Base-by-base conservation (phyloP, 805 yeast species). In the Pichia phayaonensis region DNA sequence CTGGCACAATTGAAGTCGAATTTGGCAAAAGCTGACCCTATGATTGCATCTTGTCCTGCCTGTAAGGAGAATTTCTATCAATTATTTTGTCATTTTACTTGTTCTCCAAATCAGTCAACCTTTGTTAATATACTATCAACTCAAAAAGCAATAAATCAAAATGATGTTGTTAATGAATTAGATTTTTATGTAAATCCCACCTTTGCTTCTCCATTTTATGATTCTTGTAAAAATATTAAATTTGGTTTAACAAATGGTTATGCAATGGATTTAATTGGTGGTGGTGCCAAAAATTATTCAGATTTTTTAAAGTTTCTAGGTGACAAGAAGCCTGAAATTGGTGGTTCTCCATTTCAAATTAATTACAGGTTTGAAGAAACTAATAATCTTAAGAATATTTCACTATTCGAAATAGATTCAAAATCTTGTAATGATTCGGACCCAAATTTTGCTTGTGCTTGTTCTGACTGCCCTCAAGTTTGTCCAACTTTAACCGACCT, bases 191-290 rank as follows among this genome's bases (percentile, higher is more conserved):
- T 88, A 6, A 79, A 78, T 51, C 79, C 86, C 4, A 72, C 77
- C 1, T 79, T 80, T 72, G 96, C 96, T 0, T 59, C 72, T 0
- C 71, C 60, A 1, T 80, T 92, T 59, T 92, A 72, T 62, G 85
- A 90, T 50, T 87, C 96, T 1, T 92, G 99, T 70, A 86, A 86
- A 58, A 81, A 83, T 55, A 84, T 92, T 63, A 90, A 92, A 68
- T 90, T 94, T 65, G 81, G 92, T 4, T 96, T 97, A 8, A 90
- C 97, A 2, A 92, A 90, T 66, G 97, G 97, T 2, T 87, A 77
- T 60, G 98, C 97, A 11, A 90, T 92, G 97, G 98, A 92, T 63
- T 73, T 92, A 40, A 83, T 92, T 41, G 99, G 99, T 8, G 99
- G 99, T n/a, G 98, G 98, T 1, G 97, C 98, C 2, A 76, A 73